phyloP scores from a whole-genome alignment of 1,139 yeast species.

The Suhomyces panamericanus region DNA sequence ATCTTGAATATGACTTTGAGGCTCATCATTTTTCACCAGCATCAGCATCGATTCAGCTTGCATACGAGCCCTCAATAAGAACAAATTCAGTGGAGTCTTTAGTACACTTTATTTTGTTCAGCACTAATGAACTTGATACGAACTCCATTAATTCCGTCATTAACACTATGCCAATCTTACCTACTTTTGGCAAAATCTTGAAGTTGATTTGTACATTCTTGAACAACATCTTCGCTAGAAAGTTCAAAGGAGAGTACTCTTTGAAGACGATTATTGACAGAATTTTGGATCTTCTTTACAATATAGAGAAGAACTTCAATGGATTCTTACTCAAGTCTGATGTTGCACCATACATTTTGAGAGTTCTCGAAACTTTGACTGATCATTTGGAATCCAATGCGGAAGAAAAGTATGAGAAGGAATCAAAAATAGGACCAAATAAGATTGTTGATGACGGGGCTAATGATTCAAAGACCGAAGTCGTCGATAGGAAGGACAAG shows the following conservation, averaged over 20 bases:
- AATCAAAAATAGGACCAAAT: neutral
- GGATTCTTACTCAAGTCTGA: slow-evolving; percentile 44
- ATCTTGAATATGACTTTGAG: slow-evolving; percentile 53
- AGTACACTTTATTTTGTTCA: slow-evolving; percentile 69
- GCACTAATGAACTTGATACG: slow-evolving; percentile 26
- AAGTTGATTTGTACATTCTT: slow-evolving; percentile 33
- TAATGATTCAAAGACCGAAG: neutral
- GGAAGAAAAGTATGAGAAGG: neutral
- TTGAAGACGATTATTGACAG: slow-evolving; percentile 17
- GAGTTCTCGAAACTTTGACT: slow-evolving; percentile 33
- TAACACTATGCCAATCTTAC: slow-evolving; percentile 63
- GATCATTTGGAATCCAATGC: slow-evolving; percentile 13
- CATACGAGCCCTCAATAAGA: slow-evolving; percentile 9
- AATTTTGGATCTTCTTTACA: slow-evolving; percentile 26
- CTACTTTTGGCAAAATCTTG: slow-evolving; percentile 56
- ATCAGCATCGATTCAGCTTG: slow-evolving; percentile 15
- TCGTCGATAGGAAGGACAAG: neutral
- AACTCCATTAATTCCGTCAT: slow-evolving; percentile 47
- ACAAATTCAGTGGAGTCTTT: slow-evolving; percentile 58
- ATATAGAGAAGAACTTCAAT: slow-evolving; percentile 35
- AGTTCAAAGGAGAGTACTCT: slow-evolving; percentile 26
- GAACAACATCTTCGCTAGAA: slow-evolving; percentile 21
- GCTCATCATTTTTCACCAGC: slow-evolving; percentile 28
- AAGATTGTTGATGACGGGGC: neutral
- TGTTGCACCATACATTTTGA: slow-evolving; percentile 41